Conservation (phyloP, 768 basidiomycete genomes). For the Rhizopogon salebrosus region DNA sequence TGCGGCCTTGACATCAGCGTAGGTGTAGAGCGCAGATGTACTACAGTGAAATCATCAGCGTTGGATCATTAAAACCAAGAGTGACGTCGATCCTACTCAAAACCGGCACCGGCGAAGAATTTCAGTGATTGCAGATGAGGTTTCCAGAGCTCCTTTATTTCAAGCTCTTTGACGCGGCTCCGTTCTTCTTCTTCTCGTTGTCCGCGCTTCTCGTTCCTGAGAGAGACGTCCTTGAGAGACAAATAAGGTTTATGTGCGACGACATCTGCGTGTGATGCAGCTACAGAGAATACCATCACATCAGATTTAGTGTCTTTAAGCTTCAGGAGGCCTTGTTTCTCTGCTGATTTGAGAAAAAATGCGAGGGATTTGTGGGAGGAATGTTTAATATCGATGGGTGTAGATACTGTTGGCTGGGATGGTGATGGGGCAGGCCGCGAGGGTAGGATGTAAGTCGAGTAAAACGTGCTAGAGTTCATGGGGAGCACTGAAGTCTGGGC, state of each 20-base stretch:
- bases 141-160: constrained; percentile 71
- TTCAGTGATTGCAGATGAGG: constrained; percentile 51
- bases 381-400: constrained; percentile 64
- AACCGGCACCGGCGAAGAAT: constrained; percentile 61
- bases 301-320: constrained; percentile 58
- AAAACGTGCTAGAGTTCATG: constrained; percentile 70
- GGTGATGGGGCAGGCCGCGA: constrained; percentile 54
- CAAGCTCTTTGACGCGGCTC: constrained; percentile 43
- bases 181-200: constrained; percentile 46
- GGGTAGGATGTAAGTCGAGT: constrained; percentile 73
- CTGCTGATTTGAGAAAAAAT: constrained; percentile 71
- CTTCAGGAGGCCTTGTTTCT: constrained; percentile 69
- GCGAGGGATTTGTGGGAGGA: constrained; percentile 78
- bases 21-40: constrained; percentile 46
- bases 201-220: constrained; percentile 55
- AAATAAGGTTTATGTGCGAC: constrained; percentile 42
- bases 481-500: constrained; percentile 59
- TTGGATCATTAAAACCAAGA: constrained; percentile 7
- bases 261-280: constrained; percentile 52
- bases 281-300: constrained; percentile 52
- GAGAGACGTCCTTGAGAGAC: constrained; percentile 62
- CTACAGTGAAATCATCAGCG: constrained; percentile 28
- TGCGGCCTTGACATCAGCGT: constrained; percentile 48
- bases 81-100: constrained; percentile 40
- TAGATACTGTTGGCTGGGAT: constrained; percentile 29